Conservation (phyloP, 768 basidiomycete genomes). For the Neoboletus brunneissimus region DNA sequence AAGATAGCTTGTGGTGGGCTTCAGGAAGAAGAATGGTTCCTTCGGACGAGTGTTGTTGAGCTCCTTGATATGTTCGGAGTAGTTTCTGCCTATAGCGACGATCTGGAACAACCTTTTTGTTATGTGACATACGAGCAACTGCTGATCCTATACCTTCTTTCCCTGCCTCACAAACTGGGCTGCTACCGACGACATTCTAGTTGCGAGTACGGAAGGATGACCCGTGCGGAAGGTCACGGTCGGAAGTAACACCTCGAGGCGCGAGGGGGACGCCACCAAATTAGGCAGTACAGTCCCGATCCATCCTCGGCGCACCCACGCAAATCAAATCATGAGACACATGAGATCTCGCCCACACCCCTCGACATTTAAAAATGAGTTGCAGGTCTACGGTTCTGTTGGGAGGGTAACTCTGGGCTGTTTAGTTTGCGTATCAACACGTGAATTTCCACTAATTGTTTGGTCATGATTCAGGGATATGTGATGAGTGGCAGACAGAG, state of each 20-base stretch:
- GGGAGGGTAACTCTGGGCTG: background rate
- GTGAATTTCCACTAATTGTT: too few relatives aligned
- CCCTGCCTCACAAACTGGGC: constrained; percentile 44
- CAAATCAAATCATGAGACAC: too few relatives aligned
- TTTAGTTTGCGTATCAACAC: background rate
- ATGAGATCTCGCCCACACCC: too few relatives aligned
- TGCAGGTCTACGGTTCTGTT: background rate
- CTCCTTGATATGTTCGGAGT: constrained; percentile 88
- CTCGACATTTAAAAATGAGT: too few relatives aligned
- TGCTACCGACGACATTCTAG: constrained; percentile 33
- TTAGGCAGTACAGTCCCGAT: background rate
- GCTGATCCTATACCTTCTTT: constrained; percentile 38
- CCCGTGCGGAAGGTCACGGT: background rate
- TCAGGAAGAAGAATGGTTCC: constrained; percentile 98
- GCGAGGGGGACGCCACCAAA: background rate
- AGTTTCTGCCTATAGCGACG: constrained; percentile 95
- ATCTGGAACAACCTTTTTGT: constrained; percentile 47
- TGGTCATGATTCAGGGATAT: too few relatives aligned
- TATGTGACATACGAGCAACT: background rate
- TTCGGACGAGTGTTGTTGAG: constrained; percentile 80
- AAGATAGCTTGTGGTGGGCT: constrained; percentile 91
- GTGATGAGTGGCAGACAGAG: too few relatives aligned
- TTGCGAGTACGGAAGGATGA: background rate
- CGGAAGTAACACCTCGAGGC: background rate
- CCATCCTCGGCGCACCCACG: too few relatives aligned